Conservation (phyloP, 2,329 filamentous ascomycete species). For the Paracoccidioides brasiliensis region DNA sequence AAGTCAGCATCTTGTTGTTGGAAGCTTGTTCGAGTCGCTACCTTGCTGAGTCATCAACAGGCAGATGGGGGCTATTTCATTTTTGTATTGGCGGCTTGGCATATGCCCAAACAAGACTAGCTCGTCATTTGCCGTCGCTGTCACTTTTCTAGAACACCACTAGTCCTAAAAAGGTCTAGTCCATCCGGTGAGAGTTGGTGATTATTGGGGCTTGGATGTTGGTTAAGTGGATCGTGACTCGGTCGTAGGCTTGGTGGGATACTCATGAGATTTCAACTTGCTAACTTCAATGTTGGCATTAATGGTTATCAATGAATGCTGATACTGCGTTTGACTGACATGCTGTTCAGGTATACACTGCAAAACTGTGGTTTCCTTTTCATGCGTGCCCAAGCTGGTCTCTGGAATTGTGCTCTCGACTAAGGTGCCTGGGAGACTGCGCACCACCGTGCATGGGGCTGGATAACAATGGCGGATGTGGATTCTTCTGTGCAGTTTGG, state of each 20-base stretch:
- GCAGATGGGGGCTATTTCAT: neutral
- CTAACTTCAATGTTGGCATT: no score
- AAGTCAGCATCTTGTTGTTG: neutral
- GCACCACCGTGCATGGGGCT: neutral
- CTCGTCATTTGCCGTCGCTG: neutral
- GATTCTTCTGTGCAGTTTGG: slow-evolving; percentile 80
- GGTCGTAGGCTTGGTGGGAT: neutral
- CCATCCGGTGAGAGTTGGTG: neutral
- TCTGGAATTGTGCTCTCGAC: neutral
- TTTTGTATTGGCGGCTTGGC: neutral
- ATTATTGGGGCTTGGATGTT: neutral
- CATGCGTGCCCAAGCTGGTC: neutral
- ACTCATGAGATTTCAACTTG: neutral
- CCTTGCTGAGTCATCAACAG: neutral
- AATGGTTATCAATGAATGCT: neutral
- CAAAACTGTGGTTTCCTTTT: neutral
- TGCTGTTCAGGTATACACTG: neutral
- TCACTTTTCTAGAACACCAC: neutral
- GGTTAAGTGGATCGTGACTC: neutral
- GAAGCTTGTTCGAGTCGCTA: neutral
- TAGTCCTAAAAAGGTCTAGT: neutral
- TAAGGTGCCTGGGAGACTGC: neutral
- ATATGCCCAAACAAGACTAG: neutral
- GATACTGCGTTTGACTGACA: neutral
- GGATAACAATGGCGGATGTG: slow-evolving; percentile 58